Evolutionary conservation across 331 rosid genomes (phyloP), one percentile per base, ranked within the genome.

Genomic region (Pyracantha coccinea): DNA sequence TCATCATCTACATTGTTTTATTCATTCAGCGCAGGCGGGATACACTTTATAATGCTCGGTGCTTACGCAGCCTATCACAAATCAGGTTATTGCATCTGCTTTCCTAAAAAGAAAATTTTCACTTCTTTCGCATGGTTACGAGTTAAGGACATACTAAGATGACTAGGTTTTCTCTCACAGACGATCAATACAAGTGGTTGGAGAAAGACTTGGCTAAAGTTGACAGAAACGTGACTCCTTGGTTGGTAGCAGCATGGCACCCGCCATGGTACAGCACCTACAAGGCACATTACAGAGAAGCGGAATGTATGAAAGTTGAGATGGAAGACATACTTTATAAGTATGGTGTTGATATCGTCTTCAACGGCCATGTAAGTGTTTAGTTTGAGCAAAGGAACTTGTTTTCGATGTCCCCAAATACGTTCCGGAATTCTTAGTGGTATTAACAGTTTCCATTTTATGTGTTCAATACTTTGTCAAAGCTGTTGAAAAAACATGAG

Each of bases 191-290:
- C 87, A 77, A 82, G 80, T 91, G 98, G 98, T 80, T 94, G 73
- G 92, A 88, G 87, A 79, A 50, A 62, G 99, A 94, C 85, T 80
- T 94, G 88, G 93, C 91, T 67, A 77, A 77, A 61, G 81, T 94
- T 68, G 88, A 90, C 78, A 86, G 96, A 84, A 80, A 81, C 75
- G 84, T 87, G 77, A 94, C 99, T 66, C 99, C 99, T 66, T 94
- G 99, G 99, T 83, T 94, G 80, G 86, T 94, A 33, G 99, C 96
- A 76, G 66, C 91, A 44, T 91, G 96, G 96, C 99, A 91, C 73
- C 74, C 96, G 23, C 97, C 97, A 38, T 94, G 97, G 99, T 91
- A 94, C 83, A 94, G 95, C 89, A 91, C 92, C 62, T 94, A 88
- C 86, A 84, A 52, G 67, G 74, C 97, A 24, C 97, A 91, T 75